These are phyloP conservation scores for Rhodomyrtus psidioides DNA, from an alignment of 441 rosid species.

Conservation along the genomic window DNA sequence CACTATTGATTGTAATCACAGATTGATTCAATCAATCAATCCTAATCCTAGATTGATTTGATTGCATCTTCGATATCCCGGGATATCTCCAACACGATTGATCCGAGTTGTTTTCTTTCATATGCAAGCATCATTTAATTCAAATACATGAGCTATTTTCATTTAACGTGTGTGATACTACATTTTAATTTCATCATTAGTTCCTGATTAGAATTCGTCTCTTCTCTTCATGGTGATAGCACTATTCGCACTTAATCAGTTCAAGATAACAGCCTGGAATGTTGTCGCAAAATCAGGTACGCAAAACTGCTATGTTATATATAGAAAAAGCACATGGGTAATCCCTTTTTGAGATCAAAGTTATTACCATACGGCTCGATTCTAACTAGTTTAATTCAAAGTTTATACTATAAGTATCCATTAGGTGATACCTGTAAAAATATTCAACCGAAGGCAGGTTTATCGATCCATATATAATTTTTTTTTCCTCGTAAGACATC, in stretches of 20 bases:
- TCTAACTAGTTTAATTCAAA: neutral
- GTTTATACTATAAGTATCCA: neutral
- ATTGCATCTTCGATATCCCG: too few species aligned
- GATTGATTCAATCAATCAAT: too few species aligned
- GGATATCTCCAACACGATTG: too few species aligned
- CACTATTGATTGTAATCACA: too few species aligned
- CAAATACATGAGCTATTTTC: neutral
- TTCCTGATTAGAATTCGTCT: neutral
- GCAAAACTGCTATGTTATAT: neutral
- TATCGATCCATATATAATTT: neutral
- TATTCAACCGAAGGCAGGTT: neutral
- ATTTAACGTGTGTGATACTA: rapidly evolving
- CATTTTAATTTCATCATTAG: neutral
- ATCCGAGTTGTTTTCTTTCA: neutral
- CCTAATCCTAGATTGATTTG: too few species aligned
- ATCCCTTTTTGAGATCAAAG: neutral
- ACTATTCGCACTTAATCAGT: neutral
- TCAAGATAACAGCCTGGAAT: neutral
- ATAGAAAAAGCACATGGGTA: too few species aligned
- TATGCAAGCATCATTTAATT: neutral
- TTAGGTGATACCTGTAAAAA: rapidly evolving
- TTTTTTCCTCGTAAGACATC: neutral
- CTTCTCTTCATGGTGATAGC: neutral
- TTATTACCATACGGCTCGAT: neutral
- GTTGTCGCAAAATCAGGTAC: neutral